These are phyloP conservation scores for Penicillium capsulatum DNA, from an alignment of 2,329 filamentous ascomycete species.

Conservation along the genomic window DNA sequence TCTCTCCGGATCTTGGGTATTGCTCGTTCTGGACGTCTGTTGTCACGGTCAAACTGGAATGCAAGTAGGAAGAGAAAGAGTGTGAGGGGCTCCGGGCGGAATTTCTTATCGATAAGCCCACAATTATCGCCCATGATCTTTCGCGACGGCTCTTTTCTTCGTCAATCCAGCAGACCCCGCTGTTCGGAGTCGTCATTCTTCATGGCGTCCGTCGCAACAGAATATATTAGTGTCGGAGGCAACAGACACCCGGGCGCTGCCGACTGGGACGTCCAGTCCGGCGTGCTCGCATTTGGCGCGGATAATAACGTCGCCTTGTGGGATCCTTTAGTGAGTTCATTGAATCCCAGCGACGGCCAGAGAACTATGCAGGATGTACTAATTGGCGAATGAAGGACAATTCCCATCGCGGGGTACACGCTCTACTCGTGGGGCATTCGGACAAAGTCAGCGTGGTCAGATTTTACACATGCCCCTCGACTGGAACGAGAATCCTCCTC, in stretches of 20 bases:
- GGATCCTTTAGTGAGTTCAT: slow-evolving; percentile 65
- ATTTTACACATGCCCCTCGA: slow-evolving; percentile 59
- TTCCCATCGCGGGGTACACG: slow-evolving; percentile 55
- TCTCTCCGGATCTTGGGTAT: not conserved
- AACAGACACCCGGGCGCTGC: slow-evolving; percentile 87
- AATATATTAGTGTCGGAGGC: slow-evolving; percentile 71
- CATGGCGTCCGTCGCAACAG: slow-evolving; percentile 40
- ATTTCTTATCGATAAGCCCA: slow-evolving; percentile 40
- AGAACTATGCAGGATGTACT: too few species aligned
- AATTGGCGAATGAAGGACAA: too few species aligned
- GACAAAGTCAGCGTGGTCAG: slow-evolving; percentile 78
- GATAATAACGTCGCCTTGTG: slow-evolving; percentile 87
- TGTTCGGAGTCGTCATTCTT: slow-evolving; percentile 8
- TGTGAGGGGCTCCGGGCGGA: slow-evolving; percentile 17
- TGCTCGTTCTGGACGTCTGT: not conserved
- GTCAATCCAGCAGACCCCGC: slow-evolving; percentile 1
- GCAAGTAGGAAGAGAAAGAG: slow-evolving; percentile 8
- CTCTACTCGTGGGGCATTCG: slow-evolving; percentile 69
- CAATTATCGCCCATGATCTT: slow-evolving; percentile 20
- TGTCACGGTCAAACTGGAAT: slow-evolving; percentile 1
- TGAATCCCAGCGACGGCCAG: slow-evolving; percentile 1
- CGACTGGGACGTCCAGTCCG: slow-evolving; percentile 71
- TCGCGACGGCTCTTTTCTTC: slow-evolving; percentile 21
- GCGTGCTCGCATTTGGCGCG: slow-evolving; percentile 79
- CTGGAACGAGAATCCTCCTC: slow-evolving; percentile 58